phyloP scores from a whole-genome alignment of 257 asterid genomes.

The Capsicum pubescens region DNA sequence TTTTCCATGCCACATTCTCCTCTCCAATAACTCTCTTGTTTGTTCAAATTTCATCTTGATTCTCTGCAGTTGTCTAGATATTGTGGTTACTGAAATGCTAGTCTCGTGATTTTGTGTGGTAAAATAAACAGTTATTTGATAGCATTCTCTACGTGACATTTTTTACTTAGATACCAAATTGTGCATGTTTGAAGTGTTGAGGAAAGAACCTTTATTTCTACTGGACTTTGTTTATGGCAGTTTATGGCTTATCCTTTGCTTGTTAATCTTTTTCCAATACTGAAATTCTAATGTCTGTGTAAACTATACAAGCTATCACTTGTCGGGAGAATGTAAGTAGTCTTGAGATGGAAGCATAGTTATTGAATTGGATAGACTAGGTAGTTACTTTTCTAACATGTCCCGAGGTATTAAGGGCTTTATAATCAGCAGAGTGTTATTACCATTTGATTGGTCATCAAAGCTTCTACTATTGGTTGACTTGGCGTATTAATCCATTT shows the following conservation, averaged over 20 bases:
- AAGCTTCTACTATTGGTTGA: neutral
- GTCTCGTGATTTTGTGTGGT: conserved; percentile 18
- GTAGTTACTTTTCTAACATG: neutral
- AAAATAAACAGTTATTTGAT: neutral
- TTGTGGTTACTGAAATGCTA: neutral
- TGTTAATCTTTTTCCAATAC: neutral
- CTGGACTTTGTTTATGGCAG: neutral
- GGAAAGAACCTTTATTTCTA: neutral
- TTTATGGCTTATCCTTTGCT: neutral
- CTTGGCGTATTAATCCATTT: neutral
- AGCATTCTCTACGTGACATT: neutral
- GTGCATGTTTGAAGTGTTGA: neutral
- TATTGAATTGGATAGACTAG: neutral
- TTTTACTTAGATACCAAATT: neutral
- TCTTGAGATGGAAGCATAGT: conserved; percentile 5
- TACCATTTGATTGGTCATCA: neutral
- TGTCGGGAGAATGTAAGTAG: neutral
- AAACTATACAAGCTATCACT: neutral
- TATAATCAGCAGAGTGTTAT: neutral
- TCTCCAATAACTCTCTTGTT: neutral
- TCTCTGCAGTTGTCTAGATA: conserved; percentile 9
- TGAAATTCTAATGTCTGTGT: neutral
- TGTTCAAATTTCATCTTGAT: neutral
- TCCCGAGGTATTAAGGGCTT: neutral
- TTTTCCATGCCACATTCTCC: conserved; percentile 5